These are phyloP conservation scores for Cyberlindnera euphorbiae DNA, from an alignment of 805 yeast genomes.

Conservation along the genomic window DNA sequence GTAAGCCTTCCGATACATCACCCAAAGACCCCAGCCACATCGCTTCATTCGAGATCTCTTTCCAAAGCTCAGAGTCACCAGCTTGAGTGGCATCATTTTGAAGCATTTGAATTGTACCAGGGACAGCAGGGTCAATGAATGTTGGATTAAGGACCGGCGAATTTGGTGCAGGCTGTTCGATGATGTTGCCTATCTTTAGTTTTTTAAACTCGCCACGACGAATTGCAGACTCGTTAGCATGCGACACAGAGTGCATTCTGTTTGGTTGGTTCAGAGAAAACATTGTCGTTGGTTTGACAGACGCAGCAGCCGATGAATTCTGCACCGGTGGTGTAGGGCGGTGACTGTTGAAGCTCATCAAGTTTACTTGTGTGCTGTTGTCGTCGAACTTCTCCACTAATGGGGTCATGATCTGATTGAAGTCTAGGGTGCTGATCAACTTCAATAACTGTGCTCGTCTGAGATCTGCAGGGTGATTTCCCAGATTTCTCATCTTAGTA, in stretches of 20 bases:
- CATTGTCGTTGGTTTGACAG: background rate
- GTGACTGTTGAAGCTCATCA: slow-evolving; percentile 13
- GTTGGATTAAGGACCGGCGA: slow-evolving; percentile 21
- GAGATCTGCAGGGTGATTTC: slow-evolving; percentile 76
- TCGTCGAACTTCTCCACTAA: slow-evolving; percentile 57
- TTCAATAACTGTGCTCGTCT: slow-evolving; percentile 68
- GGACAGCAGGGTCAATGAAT: slow-evolving; percentile 16
- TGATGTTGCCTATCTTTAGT: slow-evolving; percentile 16
- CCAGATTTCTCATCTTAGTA: slow-evolving; percentile 70
- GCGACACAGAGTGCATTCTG: background rate
- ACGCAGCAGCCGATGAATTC: slow-evolving; percentile 1
- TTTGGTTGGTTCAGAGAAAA: background rate
- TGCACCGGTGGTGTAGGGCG: slow-evolving; percentile 6
- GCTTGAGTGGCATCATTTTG: slow-evolving; percentile 29
- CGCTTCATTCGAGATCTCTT: slow-evolving; percentile 71
- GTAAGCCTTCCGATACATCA: slow-evolving; percentile 38
- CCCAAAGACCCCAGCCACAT: slow-evolving; percentile 53
- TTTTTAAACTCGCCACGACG: slow-evolving; percentile 16
- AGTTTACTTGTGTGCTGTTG: slow-evolving; percentile 11
- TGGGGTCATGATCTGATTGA: slow-evolving; percentile 57
- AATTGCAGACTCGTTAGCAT: slow-evolving; percentile 13
- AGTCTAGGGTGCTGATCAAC: slow-evolving; percentile 60
- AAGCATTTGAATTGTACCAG: slow-evolving; percentile 27
- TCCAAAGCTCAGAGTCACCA: slow-evolving; percentile 59
- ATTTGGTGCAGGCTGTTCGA: slow-evolving; percentile 6